A percentile compares a stretch with the other conserved stretches of the same genome.
Evolutionary conservation across 2,329 filamentous ascomycete species (phyloP).

Genomic region (Epichloe baconii): DNA sequence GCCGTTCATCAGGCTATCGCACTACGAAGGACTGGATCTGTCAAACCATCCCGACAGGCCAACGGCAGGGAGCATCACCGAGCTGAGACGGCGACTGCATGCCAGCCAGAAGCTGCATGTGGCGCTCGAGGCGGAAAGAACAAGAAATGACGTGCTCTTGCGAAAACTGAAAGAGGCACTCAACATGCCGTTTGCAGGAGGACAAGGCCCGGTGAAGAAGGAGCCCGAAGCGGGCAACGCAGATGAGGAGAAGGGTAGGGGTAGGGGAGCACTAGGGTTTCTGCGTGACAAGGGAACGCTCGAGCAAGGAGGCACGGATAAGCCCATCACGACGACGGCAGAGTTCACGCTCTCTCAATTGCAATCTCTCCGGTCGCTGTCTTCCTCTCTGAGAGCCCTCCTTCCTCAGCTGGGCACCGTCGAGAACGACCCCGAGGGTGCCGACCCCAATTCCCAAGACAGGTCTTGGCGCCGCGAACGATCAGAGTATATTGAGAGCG

Average conservation of each 20-base stretch:
- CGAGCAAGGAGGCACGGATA: constrained; percentile 34
- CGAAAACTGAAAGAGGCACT: constrained; percentile 40
- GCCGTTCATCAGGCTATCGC: constrained; percentile 66
- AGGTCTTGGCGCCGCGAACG: constrained; percentile 54
- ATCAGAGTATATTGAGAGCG: constrained; percentile 69
- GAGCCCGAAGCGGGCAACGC: constrained; percentile 2
- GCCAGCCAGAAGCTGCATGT: constrained; percentile 67
- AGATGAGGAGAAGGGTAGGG: neutral
- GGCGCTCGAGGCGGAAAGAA: constrained; percentile 55
- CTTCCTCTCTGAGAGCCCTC: constrained; percentile 46
- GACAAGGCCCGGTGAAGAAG: constrained; percentile 7
- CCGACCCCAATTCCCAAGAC: constrained; percentile 22
- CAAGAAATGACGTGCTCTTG: constrained; percentile 60
- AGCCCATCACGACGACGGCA: constrained; percentile 55
- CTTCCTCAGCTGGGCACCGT: constrained; percentile 42
- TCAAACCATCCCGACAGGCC: constrained; percentile 22
- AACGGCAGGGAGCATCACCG: constrained; percentile 54
- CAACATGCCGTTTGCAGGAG: constrained; percentile 14
- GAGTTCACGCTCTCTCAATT: constrained; percentile 75
- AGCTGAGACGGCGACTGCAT: constrained; percentile 60
- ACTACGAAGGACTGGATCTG: constrained; percentile 63
- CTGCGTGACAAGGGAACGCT: constrained; percentile 40
- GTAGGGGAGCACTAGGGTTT: constrained; percentile 35
- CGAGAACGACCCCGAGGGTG: neutral
- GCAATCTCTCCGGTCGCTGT: constrained; percentile 60